phyloP scores from a whole-genome alignment of 345 rosid genomes.

The Aquilaria yunnanensis region DNA sequence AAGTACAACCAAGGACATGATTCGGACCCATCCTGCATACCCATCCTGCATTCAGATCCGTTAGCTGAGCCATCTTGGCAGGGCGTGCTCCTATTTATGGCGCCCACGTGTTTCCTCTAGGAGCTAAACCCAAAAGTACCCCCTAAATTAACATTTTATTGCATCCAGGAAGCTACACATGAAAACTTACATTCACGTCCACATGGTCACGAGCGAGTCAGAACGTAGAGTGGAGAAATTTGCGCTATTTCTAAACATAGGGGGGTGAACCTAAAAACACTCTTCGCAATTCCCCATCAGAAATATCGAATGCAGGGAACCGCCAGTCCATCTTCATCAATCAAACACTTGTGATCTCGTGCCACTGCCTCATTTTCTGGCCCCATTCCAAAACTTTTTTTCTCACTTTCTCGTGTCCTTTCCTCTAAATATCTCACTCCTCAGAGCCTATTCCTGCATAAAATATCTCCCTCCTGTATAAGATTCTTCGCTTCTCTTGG shows the following conservation, averaged over 20 bases:
- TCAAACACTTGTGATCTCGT: background rate
- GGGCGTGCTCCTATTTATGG: background rate
- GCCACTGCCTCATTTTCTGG: background rate
- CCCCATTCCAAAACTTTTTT: background rate
- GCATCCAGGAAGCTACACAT: too few relatives aligned
- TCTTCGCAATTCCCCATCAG: background rate
- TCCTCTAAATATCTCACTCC: background rate
- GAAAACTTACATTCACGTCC: too few relatives aligned
- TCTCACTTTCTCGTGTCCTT: background rate
- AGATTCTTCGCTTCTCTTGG: too few relatives aligned
- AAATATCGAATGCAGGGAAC: background rate
- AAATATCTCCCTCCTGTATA: slow-evolving; percentile 3
- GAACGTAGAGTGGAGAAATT: too few relatives aligned
- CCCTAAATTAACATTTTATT: too few relatives aligned
- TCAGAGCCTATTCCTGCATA: background rate
- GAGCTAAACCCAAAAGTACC: too few relatives aligned
- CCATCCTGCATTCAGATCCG: slow-evolving; percentile 6
- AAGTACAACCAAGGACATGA: background rate
- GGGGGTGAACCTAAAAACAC: too few relatives aligned
- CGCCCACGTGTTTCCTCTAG: slow-evolving; percentile 5
- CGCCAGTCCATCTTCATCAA: background rate
- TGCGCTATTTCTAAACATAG: too few relatives aligned
- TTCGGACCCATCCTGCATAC: too few relatives aligned
- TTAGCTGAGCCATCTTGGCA: slow-evolving; percentile 1
- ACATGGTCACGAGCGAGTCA: too few relatives aligned